Conservation (phyloP, 331 rosid species). For the Prunus yedoensis region DNA sequence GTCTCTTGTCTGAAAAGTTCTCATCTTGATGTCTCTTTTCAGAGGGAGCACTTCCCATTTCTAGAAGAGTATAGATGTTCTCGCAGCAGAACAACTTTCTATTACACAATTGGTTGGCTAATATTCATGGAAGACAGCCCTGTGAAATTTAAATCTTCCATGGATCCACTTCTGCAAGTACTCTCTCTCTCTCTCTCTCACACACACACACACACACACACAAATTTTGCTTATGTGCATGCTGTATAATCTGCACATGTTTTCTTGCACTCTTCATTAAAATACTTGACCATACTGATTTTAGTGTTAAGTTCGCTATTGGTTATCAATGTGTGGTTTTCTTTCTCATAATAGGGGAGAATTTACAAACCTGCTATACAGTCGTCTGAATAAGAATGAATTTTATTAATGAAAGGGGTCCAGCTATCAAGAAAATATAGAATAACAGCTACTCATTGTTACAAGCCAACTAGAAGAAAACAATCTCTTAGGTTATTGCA, state of each 20-base stretch:
- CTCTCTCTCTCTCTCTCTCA: slow-evolving; percentile 21
- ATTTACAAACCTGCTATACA: not conserved
- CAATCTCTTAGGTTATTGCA: not conserved
- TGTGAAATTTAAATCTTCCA: slow-evolving; percentile 81
- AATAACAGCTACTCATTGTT: not conserved
- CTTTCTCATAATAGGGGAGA: not conserved
- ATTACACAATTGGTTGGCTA: slow-evolving; percentile 74
- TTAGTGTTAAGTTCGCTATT: not conserved
- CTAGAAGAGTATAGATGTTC: slow-evolving; percentile 79
- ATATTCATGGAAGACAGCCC: slow-evolving; percentile 86
- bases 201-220: not conserved
- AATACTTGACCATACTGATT: not conserved
- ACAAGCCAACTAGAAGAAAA: not conserved
- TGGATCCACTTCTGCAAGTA: slow-evolving; percentile 91
- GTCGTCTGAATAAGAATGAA: not conserved
- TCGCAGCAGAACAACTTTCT: slow-evolving; percentile 81
- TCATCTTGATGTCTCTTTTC: slow-evolving; percentile 24
- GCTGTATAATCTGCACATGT: not conserved
- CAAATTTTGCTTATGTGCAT: not conserved
- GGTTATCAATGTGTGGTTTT: not conserved
- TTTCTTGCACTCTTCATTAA: not conserved
- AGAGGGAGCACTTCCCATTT: slow-evolving; percentile 89
- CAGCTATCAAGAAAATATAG: not conserved
- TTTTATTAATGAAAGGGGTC: not conserved
- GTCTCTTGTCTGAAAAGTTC: not conserved